phyloP scores from a whole-genome alignment of 371 early-diverging fungal genomes.

The Capillidium rhysosporum region DNA sequence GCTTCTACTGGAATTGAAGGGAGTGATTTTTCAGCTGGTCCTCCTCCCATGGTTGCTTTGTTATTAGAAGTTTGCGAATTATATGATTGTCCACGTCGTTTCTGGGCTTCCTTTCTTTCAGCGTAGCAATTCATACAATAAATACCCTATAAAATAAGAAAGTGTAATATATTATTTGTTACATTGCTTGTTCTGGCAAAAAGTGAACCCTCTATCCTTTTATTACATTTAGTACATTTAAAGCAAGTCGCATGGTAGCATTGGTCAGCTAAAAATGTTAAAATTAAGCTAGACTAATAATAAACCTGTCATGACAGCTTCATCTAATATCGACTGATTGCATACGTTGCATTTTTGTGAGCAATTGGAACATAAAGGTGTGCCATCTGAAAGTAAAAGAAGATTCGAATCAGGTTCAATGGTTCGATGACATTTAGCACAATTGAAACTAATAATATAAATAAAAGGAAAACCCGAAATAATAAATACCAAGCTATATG shows the following conservation, averaged over 20 bases:
- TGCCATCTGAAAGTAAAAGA: constrained; percentile 57
- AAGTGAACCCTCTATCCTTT: constrained; percentile 6
- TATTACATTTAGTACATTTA: constrained; percentile 12
- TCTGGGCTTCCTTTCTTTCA: constrained; percentile 12
- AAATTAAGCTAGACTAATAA: neutral
- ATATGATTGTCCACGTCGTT: neutral
- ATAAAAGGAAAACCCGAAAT: neutral
- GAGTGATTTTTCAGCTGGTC: constrained; percentile 9
- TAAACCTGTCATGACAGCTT: constrained; percentile 70
- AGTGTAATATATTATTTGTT: neutral
- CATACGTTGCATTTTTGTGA: constrained; percentile 69
- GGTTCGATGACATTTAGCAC: constrained; percentile 49
- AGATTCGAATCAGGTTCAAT: constrained; percentile 63
- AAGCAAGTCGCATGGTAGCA: constrained; percentile 22
- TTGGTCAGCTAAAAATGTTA: constrained; percentile 6
- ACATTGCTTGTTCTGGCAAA: constrained; percentile 7
- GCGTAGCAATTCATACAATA: constrained; percentile 21
- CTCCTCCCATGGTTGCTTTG: neutral
- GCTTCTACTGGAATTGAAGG: constrained; percentile 10
- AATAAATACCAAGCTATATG: constrained; percentile 46
- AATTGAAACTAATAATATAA: constrained; percentile 32
- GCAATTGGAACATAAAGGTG: constrained; percentile 71
- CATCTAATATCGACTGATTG: constrained; percentile 59
- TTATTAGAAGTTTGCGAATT: neutral
- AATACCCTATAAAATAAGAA: constrained; percentile 13